Conservation (phyloP, 768 basidiomycete genomes). For the Hortiboletus campestris region DNA sequence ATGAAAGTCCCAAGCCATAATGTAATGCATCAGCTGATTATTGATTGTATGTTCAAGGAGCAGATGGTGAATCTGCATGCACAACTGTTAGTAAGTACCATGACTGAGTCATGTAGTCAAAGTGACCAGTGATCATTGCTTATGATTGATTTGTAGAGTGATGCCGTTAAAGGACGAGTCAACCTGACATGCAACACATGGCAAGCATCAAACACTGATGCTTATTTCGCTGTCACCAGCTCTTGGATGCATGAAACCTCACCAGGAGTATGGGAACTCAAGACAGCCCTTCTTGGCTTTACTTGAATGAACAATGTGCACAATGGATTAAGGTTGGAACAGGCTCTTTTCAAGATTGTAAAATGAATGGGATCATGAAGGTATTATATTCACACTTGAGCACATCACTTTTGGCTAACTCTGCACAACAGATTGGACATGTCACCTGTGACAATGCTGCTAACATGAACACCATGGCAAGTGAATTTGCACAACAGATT, state of each 20-base stretch:
- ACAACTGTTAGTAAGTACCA: background rate
- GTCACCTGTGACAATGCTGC: constrained; percentile 12
- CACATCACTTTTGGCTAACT: no score
- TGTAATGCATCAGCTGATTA: background rate
- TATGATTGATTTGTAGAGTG: background rate
- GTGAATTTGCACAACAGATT: constrained; percentile 19
- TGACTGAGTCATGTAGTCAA: no score
- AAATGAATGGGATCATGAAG: no score
- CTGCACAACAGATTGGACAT: background rate
- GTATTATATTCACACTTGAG: no score
- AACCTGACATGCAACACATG: constrained; percentile 8
- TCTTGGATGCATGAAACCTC: background rate
- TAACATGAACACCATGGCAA: constrained; percentile 38
- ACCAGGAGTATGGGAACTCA: background rate
- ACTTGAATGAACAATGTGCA: constrained; percentile 38
- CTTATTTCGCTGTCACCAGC: background rate
- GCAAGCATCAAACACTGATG: background rate
- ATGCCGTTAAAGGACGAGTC: background rate
- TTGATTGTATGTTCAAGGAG: background rate
- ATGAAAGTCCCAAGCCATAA: background rate
- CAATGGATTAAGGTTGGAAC: constrained; percentile 34
- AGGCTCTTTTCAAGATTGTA: constrained; percentile 37
- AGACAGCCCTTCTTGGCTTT: constrained; percentile 35
- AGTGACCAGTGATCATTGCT: no score
- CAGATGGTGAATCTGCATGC: background rate